Evolutionary conservation across 1,284 basidiomycete species (phyloP), one percentile per base, ranked within the genome.

Genomic region (Bjerkandera adusta): DNA sequence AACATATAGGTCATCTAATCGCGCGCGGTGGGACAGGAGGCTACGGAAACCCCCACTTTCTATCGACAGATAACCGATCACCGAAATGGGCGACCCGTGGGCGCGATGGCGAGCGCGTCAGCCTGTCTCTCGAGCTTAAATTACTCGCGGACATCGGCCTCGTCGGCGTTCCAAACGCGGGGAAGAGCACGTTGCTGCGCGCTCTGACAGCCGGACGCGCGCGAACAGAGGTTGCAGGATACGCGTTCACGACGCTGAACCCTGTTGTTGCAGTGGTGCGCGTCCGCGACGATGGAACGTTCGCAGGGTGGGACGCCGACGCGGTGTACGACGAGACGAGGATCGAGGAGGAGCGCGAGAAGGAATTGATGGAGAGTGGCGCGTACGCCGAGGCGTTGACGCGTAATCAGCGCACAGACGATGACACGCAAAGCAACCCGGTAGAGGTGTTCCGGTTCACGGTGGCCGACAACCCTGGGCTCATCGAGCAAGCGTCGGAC

Each of bases 391-490:
- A 70, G 47, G 64, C 71, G 8, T 65, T 64, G 6, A 81, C 79
- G 1, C 68, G 79, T 18, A 81, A 81, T 53, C 43, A 61, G 63
- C 32, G 30, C 10, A 34, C 21, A n/a, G 44, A 24, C 16, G 37
- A n/a, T n/a, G 47, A 50, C 2, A 27, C 48, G 10, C 54, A 59
- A 3, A 48, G 20, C 22, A 47, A 42, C 2, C 53, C 52, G n/a
- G 69, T 76, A 40, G 93, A 96, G 65, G 69, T 73, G 2, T 86
- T 90, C 62, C 80, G 96, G 2, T 94, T 98, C 69, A 95, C 91
- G 1, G 85, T 99, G 48, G 90, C 94, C n/a, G 96, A 99, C 68
- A 97, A 98, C 61, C 96, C 97, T 0, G 96, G 96, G 10, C 81
- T 99, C 24, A 86, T 98, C 40, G 78, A 81, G 5, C 77, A 80